Base-by-base conservation (phyloP, 495 filamentous ascomycete genomes). In the Cercophora newfieldiana region DNA sequence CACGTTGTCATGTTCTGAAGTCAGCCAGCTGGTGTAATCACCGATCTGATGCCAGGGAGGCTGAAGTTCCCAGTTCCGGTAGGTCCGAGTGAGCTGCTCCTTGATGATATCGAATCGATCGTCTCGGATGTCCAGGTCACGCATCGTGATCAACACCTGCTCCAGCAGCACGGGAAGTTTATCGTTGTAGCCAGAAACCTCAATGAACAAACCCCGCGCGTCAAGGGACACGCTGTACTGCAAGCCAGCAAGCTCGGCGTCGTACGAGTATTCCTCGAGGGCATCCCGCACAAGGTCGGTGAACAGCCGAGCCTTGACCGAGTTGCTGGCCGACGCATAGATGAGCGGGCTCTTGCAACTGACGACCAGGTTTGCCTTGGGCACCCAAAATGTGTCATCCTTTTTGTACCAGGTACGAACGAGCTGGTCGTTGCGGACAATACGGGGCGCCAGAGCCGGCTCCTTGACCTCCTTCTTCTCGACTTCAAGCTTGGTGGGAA, bases 341-440 rank as follows among this genome's bases (percentile, higher is more conserved):
- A 89, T 86, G 33, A 96, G 73, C 5, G 93, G 90, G 63, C 90
- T 97, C 66, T 91, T 86, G 67, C 96, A 83, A 57, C 87, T 90
- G 48, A 97, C 84, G 69, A 92, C 85, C 18, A 97, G 75, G 68
- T 90, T 97, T 0, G 89, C 95, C 76, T 97, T 97, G 1, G 95
- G 95, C 3, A 99, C 95, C 95, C 95, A 99, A 79, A 97, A 99
- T 0, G 88, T 91, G 70, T 99, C 95, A 69, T 99, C 95, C 78
- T 98, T 98, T 84, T 99, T 99, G 79, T 87, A 97, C 95, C 95
- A 99, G n/a, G 91, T 87, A 30, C 95, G 88, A 1, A 90, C 87
- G 7, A 87, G 78, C 21, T 90, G 85, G 67, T 97, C 95, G 71
- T 96, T 92, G 67, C 94, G 89, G 65, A 99, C 90, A 33, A 99